phyloP scores from a whole-genome alignment of 257 asterid genomes.

The Plectranthus barbatus region DNA sequence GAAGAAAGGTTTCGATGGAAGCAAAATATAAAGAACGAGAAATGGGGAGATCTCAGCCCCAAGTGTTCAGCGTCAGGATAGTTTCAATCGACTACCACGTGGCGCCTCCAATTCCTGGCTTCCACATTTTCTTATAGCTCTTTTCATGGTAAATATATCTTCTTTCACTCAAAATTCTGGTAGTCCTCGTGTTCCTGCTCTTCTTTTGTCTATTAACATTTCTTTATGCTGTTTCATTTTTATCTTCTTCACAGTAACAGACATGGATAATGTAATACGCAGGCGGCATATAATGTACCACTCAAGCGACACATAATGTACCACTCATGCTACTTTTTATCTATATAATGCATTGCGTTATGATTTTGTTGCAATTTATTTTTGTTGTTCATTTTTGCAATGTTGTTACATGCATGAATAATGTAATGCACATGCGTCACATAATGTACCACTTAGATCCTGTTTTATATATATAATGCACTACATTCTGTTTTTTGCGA shows the following conservation, averaged over 20 bases:
- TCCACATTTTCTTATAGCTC: constrained; percentile 60
- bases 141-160: constrained; percentile 48
- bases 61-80: constrained; percentile 58
- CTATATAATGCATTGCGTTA: too few species aligned
- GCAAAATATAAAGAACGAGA: not conserved
- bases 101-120: constrained; percentile 61
- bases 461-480: too few species aligned
- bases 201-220: not conserved
- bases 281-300: too few species aligned
- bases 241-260: not conserved
- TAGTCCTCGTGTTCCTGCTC: not conserved
- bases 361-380: too few species aligned
- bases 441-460: too few species aligned
- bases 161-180: not conserved
- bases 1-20: constrained; percentile 1
- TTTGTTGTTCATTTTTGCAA: too few species aligned
- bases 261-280: too few species aligned
- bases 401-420: too few species aligned
- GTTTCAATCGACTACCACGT: constrained; percentile 84
- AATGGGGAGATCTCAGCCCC: constrained; percentile 53
- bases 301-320: too few species aligned
- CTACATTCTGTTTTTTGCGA: too few species aligned
- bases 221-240: not conserved
- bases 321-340: too few species aligned
- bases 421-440: too few species aligned